A percentile compares a stretch with the other conserved stretches of the same genome.
Conservation (phyloP, 345 rosid genomes). For the Mercurialis annua region DNA sequence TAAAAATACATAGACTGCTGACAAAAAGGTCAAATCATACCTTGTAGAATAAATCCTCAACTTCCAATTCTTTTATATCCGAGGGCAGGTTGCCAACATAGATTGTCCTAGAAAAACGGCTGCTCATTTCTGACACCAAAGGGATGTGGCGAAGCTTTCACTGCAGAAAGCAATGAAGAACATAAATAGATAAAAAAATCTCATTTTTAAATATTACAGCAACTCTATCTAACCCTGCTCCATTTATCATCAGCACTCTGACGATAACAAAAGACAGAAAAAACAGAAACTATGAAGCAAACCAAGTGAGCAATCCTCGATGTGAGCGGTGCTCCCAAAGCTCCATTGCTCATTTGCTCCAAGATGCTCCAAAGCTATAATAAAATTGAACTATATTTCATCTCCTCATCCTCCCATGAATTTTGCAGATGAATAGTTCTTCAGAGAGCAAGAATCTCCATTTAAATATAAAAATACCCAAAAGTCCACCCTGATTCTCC, state of each 20-base stretch:
- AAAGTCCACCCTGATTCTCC: constrained; percentile 76
- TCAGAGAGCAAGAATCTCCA: constrained; percentile 80
- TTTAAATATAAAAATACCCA: constrained; percentile 47
- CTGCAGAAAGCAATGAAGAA: constrained; percentile 29
- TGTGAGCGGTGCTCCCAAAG: constrained; percentile 92
- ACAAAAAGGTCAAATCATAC: constrained; percentile 33
- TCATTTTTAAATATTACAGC: constrained; percentile 10
- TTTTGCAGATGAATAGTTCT: constrained; percentile 52
- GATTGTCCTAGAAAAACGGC: constrained; percentile 94
- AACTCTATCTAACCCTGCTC: constrained; percentile 30
- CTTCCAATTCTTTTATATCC: constrained; percentile 78
- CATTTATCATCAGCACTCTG: constrained; percentile 34
- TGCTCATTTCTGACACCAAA: constrained; percentile 58
- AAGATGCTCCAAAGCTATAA: constrained; percentile 81
- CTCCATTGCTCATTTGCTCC: constrained; percentile 84
- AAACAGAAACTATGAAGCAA: constrained; percentile 60
- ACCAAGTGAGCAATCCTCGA: constrained; percentile 91
- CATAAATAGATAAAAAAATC: constrained; percentile 25
- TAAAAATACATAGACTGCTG: neutral
- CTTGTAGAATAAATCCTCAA: constrained; percentile 96
- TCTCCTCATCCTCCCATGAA: constrained; percentile 62
- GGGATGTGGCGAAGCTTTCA: constrained; percentile 1
- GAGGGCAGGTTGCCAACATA: constrained; percentile 96
- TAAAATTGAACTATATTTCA: constrained; percentile 49
- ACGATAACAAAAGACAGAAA: constrained; percentile 32